phyloP scores from a whole-genome alignment of 2,329 filamentous ascomycete species.

The Davidsoniella virescens region DNA sequence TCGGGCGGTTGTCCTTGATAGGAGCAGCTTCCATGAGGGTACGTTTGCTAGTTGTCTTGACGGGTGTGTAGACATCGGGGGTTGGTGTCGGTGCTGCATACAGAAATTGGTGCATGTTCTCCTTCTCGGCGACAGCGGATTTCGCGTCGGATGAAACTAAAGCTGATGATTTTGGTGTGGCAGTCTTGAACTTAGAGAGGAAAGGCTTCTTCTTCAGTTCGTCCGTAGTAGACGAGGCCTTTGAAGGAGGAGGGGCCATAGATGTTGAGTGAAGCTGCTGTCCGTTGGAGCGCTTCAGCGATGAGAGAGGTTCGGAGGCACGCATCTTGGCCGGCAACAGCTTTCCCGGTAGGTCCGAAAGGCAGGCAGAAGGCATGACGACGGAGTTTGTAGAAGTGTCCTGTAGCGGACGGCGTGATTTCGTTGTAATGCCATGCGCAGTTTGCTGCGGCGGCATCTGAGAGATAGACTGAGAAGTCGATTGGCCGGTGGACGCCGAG shows the following conservation, averaged over 20 bases:
- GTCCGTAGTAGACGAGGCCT: constrained; percentile 42
- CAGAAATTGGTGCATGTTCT: constrained; percentile 36
- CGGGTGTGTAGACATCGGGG: constrained; percentile 30
- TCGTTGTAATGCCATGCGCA: neutral
- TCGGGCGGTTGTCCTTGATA: constrained; percentile 48
- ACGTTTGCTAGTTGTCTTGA: constrained; percentile 24
- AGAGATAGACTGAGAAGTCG: neutral
- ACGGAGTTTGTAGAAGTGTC: constrained; percentile 9
- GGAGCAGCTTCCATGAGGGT: constrained; percentile 56
- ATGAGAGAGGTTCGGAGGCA: neutral
- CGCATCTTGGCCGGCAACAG: constrained; percentile 7
- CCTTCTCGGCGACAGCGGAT: constrained; percentile 28
- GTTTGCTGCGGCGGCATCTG: constrained; percentile 1
- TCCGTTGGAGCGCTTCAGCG: constrained; percentile 2
- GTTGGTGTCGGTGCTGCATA: constrained; percentile 32
- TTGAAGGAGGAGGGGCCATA: constrained; percentile 46
- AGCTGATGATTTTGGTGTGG: constrained; percentile 33
- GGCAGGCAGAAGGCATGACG: constrained; percentile 2
- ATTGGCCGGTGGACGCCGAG: neutral
- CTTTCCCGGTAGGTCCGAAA: neutral
- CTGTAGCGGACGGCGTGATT: constrained; percentile 10
- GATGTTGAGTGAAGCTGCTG: constrained; percentile 17
- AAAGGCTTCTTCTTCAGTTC: constrained; percentile 42
- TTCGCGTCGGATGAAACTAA: constrained; percentile 11
- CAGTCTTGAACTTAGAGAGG: constrained; percentile 43